Percentiles rank a stretch among this genome's conserved stretches.
Conservation (phyloP, 306 rosid genomes). For the Glycine tomentella region DNA sequence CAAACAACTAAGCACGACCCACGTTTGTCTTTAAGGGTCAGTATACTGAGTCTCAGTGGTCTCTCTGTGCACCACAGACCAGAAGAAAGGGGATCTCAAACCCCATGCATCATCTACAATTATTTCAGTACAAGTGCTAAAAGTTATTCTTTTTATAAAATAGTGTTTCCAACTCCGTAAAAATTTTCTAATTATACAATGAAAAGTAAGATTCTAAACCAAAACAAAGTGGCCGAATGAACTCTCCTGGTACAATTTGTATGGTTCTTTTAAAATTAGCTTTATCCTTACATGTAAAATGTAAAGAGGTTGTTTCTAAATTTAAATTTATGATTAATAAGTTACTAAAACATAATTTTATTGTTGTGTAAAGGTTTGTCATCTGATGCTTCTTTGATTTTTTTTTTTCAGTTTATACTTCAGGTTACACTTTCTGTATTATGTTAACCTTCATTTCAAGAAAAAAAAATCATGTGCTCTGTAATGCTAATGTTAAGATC, state of each 20-base stretch:
- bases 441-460: too few relatives aligned
- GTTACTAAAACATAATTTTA: too few relatives aligned
- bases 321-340: too few relatives aligned
- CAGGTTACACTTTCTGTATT: too few relatives aligned
- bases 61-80: constrained; percentile 1
- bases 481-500: not conserved
- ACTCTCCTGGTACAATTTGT: not conserved
- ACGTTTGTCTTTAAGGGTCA: constrained; percentile 53
- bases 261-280: too few relatives aligned
- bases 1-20: constrained; percentile 52
- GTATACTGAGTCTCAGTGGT: constrained; percentile 34
- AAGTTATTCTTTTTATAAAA: not conserved
- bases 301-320: too few relatives aligned
- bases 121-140: not conserved
- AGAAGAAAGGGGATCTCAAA: constrained; percentile 33
- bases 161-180: constrained; percentile 1
- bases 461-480: too few relatives aligned
- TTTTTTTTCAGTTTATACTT: too few relatives aligned
- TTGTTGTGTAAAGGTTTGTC: too few relatives aligned
- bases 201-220: not conserved
- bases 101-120: not conserved
- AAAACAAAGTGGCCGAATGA: too few relatives aligned
- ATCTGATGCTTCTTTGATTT: too few relatives aligned
- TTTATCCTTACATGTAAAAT: too few relatives aligned
- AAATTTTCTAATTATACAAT: constrained; percentile 6